A percentile compares a stretch with the other conserved stretches of the same genome.
phyloP scores from a whole-genome alignment of 164 flowering plant genomes.

The Kalanchoe fedtschenkoi region DNA sequence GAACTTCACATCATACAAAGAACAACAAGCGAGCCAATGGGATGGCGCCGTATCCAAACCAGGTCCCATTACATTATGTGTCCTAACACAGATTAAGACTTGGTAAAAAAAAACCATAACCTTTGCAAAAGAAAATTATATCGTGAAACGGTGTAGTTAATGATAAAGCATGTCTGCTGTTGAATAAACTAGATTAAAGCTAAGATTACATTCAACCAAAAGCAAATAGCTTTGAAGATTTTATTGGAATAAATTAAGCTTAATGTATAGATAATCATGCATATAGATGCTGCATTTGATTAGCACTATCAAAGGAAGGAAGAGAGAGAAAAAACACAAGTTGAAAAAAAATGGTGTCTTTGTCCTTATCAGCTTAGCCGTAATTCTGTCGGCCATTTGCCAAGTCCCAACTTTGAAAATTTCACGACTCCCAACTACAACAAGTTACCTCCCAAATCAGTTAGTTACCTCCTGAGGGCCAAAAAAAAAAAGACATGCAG shows the following conservation, averaged over 20 bases:
- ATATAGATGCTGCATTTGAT: constrained; percentile 6
- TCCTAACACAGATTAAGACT: too few relatives aligned
- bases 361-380: constrained; percentile 21
- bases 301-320: constrained; percentile 12
- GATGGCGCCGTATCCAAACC: background rate
- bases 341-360: background rate
- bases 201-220: constrained; percentile 13
- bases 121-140: background rate
- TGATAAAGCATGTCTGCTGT: background rate
- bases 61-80: background rate
- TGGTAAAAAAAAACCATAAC: too few relatives aligned
- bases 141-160: background rate
- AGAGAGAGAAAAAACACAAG: background rate
- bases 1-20: too few relatives aligned
- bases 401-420: background rate
- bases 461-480: background rate
- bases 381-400: constrained; percentile 29
- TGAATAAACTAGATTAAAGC: constrained; percentile 3
- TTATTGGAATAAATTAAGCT: constrained; percentile 7
- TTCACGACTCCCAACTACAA: background rate
- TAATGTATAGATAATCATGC: background rate
- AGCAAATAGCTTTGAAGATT: constrained; percentile 18
- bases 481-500: background rate
- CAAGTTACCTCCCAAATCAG: background rate
- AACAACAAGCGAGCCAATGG: background rate